These are phyloP conservation scores for Sanghuangporus sanghuang DNA, from an alignment of 1,284 basidiomycete genomes.

Conservation along the genomic window DNA sequence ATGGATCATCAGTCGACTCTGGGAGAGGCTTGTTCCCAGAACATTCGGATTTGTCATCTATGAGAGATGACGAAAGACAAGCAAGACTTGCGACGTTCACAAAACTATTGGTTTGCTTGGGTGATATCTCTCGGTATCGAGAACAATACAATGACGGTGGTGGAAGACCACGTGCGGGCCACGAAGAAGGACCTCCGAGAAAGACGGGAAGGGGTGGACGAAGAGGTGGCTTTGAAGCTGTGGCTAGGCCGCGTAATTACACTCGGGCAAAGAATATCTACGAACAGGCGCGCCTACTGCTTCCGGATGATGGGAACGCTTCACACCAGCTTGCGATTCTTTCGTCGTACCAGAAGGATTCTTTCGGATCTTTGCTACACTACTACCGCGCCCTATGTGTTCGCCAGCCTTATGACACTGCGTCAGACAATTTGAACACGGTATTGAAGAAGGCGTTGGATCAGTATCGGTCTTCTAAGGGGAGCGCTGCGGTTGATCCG, in stretches of 20 bases:
- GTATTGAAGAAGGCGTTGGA: slow-evolving; percentile 66
- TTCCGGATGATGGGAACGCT: slow-evolving; percentile 83
- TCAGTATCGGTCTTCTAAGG: slow-evolving; percentile 41
- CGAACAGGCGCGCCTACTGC: slow-evolving; percentile 73
- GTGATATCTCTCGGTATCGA: slow-evolving; percentile 90
- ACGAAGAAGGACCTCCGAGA: slow-evolving; percentile 45
- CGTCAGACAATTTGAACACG: slow-evolving; percentile 78
- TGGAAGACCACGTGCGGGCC: slow-evolving; percentile 58
- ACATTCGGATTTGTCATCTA: slow-evolving; percentile 38
- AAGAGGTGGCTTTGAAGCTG: slow-evolving; percentile 35
- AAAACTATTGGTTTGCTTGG: slow-evolving; percentile 88
- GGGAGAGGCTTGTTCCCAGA: slow-evolving; percentile 49
- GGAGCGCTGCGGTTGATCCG: slow-evolving; percentile 35
- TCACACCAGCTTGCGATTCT: slow-evolving; percentile 96
- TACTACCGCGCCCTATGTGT: slow-evolving; percentile 93
- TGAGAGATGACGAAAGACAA: slow-evolving; percentile 49
- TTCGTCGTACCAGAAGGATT: slow-evolving; percentile 77
- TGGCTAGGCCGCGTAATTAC: slow-evolving; percentile 59
- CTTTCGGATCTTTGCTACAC: slow-evolving; percentile 77
- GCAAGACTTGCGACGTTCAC: slow-evolving; percentile 69
- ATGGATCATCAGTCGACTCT: slow-evolving; percentile 29
- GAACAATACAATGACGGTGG: slow-evolving; percentile 81
- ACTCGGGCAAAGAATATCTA: slow-evolving; percentile 77
- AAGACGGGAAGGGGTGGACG: slow-evolving; percentile 39
- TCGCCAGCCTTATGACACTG: slow-evolving; percentile 81